These are phyloP conservation scores for Sporothrix pseudoabietina DNA, from an alignment of 2,329 filamentous ascomycete species.

Conservation along the genomic window DNA sequence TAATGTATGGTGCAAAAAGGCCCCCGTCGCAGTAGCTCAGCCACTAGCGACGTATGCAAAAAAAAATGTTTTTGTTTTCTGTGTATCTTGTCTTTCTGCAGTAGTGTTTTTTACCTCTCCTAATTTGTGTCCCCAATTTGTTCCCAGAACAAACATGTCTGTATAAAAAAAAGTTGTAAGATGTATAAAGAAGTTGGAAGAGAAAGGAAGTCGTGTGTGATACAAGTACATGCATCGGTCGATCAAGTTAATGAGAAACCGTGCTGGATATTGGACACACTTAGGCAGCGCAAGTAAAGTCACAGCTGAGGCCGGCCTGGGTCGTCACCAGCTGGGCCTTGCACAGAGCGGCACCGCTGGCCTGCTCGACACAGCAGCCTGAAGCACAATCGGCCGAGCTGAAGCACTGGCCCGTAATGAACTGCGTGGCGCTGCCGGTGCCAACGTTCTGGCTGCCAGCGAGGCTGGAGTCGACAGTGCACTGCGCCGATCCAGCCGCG, in stretches of 20 bases:
- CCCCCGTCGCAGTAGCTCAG: constrained; percentile 15
- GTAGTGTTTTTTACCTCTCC: neutral
- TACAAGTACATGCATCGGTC: neutral
- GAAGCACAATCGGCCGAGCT: constrained; percentile 39
- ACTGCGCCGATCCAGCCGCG: constrained; percentile 21
- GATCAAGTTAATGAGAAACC: neutral
- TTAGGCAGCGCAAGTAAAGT: constrained; percentile 31
- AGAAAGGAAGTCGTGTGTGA: neutral
- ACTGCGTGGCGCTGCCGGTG: constrained; percentile 38
- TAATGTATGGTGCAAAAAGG: neutral
- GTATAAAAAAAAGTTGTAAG: neutral
- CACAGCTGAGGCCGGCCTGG: constrained; percentile 32
- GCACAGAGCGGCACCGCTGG: constrained; percentile 31
- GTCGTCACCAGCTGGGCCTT: constrained; percentile 31
- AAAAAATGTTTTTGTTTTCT: neutral
- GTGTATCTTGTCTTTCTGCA: neutral
- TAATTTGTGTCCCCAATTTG: constrained; percentile 5
- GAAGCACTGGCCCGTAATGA: constrained; percentile 39
- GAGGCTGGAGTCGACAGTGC: constrained; percentile 40
- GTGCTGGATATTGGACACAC: neutral
- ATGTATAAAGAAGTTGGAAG: constrained; percentile 17
- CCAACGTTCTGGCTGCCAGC: constrained; percentile 42
- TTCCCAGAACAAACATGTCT: constrained; percentile 16
- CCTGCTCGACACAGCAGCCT: constrained; percentile 37
- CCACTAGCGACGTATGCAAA: constrained; percentile 3